Evolutionary conservation across 495 filamentous ascomycete species (phyloP), one percentile per base, ranked within the genome.

Genomic region (Daldinia decipiens): DNA sequence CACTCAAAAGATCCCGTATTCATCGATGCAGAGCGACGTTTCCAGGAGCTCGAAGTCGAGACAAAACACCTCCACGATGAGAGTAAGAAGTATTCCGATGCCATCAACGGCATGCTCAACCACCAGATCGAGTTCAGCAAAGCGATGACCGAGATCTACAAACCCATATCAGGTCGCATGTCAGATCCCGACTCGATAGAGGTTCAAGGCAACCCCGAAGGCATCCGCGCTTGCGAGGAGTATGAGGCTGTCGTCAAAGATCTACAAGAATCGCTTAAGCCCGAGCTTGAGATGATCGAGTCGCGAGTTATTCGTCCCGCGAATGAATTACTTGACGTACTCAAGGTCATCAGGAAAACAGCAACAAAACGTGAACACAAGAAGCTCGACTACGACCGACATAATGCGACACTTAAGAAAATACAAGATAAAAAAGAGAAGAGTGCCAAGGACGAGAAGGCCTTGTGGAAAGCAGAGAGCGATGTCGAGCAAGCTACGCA

Each of bases 51-150:
- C 64, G 95, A 99, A 81, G 87, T 82, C 76, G 95, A 99, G 81
- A 98, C 96, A 19, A 97, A 97, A 84, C 93, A 90, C 76, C 89
- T 99, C 5, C 95, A 98, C 81, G 92, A 95, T 83, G 94, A 97
- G 76, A 94, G 91, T 29, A 91, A 93, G 78, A 97, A 95, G 82
- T 94, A 99, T 80, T 97, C 95, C 72, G 89, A 97, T 43, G 93
- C 95, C 77, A 97, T 99, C 78, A 98, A 98, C 81, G 92, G 93
- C 83, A 99, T 99, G 95, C 84, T 99, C 71, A 89, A 83, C 79
- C 93, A 97, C 82, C 95, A 99, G 81, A 98, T 98, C 84, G 96
- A 96, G 80, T 99, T 99, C 84, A 96, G 94, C 71, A 90, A 97
- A 82, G 92, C 93, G 36, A 91, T 95, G 81, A 90, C 90, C 52